phyloP scores from a whole-genome alignment of 139 green algal genomes.

The Closterium sp. region DNA sequence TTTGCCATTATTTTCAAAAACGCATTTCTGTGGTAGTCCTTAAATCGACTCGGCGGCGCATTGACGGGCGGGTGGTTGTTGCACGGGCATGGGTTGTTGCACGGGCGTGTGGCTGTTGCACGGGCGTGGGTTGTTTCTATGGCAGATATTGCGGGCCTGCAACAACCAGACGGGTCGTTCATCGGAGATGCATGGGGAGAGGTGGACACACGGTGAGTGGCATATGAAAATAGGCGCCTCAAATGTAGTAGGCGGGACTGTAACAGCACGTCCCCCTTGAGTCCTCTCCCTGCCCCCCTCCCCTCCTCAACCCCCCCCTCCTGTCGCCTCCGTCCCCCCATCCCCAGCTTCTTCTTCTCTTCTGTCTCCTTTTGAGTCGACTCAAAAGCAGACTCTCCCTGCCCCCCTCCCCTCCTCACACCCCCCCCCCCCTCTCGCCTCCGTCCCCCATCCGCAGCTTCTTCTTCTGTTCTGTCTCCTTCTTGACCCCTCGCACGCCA shows the following conservation, averaged over 20 bases:
- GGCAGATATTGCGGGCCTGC: slow-evolving; percentile 69
- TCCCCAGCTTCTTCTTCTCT: no score
- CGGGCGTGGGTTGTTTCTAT: background rate
- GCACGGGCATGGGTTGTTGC: no score
- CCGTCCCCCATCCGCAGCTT: slow-evolving; percentile 59
- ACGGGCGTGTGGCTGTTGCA: no score
- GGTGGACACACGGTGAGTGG: slow-evolving; percentile 79
- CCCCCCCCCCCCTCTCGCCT: no score
- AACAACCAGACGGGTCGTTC: slow-evolving; percentile 90
- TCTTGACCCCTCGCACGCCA: slow-evolving; percentile 45
- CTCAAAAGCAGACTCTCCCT: no score
- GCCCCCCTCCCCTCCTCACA: no score
- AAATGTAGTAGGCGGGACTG: slow-evolving; percentile 58
- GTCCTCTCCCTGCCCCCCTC: slow-evolving; percentile 54
- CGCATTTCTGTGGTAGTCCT: no score
- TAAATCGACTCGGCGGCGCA: no score
- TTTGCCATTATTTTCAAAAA: background rate
- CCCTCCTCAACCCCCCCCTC: no score
- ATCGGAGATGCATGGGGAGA: slow-evolving; percentile 91
- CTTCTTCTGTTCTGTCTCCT: slow-evolving; percentile 87
- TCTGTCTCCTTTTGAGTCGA: no score
- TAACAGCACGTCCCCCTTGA: slow-evolving; percentile 67
- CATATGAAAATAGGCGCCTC: background rate
- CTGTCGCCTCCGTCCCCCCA: no score
- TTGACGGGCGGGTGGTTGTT: no score